A percentile compares a stretch with the other conserved stretches of the same genome.
phyloP scores from a whole-genome alignment of 78 protist species.

The Neovahlkampfia damariscottae region DNA sequence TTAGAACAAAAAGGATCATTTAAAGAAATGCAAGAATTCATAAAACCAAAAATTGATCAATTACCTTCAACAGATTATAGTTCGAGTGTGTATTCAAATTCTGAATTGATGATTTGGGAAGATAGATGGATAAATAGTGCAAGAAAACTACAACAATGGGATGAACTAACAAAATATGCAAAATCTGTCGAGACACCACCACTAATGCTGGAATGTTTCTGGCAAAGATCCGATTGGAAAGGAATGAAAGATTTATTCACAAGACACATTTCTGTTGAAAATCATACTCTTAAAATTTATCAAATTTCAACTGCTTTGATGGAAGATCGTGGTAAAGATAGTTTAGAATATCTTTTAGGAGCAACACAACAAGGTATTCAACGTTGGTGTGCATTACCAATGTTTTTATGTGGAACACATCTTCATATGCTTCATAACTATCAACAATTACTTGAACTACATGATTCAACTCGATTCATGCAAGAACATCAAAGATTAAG shows the following conservation, averaged over 20 bases:
- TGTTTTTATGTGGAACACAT: neutral
- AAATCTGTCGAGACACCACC: neutral
- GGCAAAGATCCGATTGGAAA: neutral
- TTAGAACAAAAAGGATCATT: neutral
- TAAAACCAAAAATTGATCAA: neutral
- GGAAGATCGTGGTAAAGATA: neutral
- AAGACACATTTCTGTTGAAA: neutral
- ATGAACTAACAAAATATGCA: neutral
- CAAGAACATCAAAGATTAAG: neutral
- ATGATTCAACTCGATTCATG: neutral
- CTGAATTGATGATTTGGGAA: neutral
- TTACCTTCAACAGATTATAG: neutral
- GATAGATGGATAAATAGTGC: neutral
- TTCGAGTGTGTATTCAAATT: neutral
- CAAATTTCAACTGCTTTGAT: constrained; percentile 6
- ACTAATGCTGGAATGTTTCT: neutral
- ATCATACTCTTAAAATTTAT: neutral
- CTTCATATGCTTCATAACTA: constrained; percentile 1
- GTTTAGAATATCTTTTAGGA: neutral
- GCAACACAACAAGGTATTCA: neutral
- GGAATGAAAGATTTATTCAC: neutral
- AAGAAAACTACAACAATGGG: constrained; percentile 1
- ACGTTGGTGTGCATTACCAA: neutral
- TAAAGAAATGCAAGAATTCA: neutral
- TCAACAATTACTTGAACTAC: neutral